Evolutionary conservation across 768 basidiomycete genomes (phyloP), one percentile per base, ranked within the genome.

Genomic region (Russula lepida): DNA sequence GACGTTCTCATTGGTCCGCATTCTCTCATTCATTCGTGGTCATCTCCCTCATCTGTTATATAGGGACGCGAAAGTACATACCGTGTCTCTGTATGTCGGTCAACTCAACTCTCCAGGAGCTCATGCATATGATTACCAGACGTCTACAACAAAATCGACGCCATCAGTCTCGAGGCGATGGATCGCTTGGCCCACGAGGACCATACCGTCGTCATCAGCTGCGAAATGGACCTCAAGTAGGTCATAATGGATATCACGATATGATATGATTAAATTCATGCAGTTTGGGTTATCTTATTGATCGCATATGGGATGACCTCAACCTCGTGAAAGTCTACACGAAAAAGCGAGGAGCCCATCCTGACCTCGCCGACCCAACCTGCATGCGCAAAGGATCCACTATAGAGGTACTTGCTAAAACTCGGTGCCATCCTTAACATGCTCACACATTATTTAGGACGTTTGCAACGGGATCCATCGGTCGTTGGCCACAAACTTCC

Each of bases 81-180:
- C 92, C 92, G 19, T 95, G 93, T 71, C 79, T 98, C 47, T 98
- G 89, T 89, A 67, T 65, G 86, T 49, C 25, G 74, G 32, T 12
- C 27, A 9, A 17, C 39, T 41, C 25, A 39, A 21, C 30, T 13
- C 53, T 44, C 12, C 19, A 19, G 48, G 43, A 43, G n/a, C 60
- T 53, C 23, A 46, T 51, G 58, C n/a, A 35, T 25, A 54, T 51
- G 50, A 30, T 50, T 56, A 28, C 12, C 61, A 91, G 89, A 92
- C 73, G 93, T 95, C 8, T 95, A 95, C 76, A 99, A 99, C 79
- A 99, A 99, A 75, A 84, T 97, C 62, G 95, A 98, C 68, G 81
- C 89, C 3, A 86, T 94, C 68, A 89, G 86, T 68, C 77, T 92
- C 43, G 89, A 92, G 70, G 84, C 84, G 66, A 79, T 95, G 62